Evolutionary conservation across 306 rosid species (phyloP).

Genomic region (Cicer yamashitae): DNA sequence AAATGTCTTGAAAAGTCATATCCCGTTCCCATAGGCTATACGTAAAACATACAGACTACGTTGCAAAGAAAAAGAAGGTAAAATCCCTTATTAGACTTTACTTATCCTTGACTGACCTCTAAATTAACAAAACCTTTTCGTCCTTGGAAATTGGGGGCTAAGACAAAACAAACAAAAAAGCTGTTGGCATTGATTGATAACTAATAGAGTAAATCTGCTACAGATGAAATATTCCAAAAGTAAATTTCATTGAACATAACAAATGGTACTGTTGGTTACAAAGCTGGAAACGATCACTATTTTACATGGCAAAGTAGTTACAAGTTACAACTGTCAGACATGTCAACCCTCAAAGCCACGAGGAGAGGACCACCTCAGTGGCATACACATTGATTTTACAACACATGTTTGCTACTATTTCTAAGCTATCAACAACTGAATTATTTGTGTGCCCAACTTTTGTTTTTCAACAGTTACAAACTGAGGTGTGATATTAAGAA

Average conservation of each 20-base stretch:
- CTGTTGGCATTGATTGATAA: neutral
- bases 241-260: constrained; percentile 9
- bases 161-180: too few species aligned
- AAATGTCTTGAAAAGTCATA: neutral
- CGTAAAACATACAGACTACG: neutral
- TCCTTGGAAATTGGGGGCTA: too few species aligned
- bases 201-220: neutral
- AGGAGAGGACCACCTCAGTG: neutral
- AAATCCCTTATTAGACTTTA: too few species aligned
- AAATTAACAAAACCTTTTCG: too few species aligned
- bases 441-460: constrained; percentile 16
- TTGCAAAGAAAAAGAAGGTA: neutral
- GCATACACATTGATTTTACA: constrained; percentile 15
- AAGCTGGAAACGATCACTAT: constrained; percentile 27
- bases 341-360: neutral
- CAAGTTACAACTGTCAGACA: constrained; percentile 12
- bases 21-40: neutral
- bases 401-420: constrained; percentile 13
- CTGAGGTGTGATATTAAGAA: constrained; percentile 28
- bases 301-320: constrained; percentile 33
- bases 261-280: neutral
- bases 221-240: neutral
- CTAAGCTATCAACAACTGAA: constrained; percentile 25
- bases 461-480: neutral
- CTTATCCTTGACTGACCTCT: too few species aligned